Conservation (phyloP, 768 basidiomycete species). For the Amanita subjunquillea region DNA sequence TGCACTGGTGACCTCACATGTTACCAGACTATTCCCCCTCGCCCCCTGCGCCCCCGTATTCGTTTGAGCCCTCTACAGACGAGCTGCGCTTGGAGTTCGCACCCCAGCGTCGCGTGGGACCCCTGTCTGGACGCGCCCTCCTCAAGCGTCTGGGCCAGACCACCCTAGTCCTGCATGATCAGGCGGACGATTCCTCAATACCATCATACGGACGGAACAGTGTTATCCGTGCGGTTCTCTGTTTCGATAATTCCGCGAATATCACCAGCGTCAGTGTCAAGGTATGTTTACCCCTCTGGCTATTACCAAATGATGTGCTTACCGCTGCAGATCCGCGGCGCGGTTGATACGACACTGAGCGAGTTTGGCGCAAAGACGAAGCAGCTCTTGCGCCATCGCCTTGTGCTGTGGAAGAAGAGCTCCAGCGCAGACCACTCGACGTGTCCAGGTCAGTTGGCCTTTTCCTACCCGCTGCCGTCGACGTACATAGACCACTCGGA, state of each 20-base stretch:
- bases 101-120: conserved; percentile 17
- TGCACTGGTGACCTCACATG: neutral
- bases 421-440: conserved; percentile 5
- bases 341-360: conserved; percentile 26
- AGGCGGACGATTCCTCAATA: conserved; percentile 24
- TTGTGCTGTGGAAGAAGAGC: conserved; percentile 26
- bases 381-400: conserved; percentile 20
- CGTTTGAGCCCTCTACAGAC: conserved; percentile 37
- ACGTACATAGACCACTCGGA: conserved; percentile 28
- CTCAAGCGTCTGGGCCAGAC: conserved; percentile 26
- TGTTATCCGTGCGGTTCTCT: conserved; percentile 31
- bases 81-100: conserved; percentile 46
- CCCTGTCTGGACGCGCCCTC: conserved; percentile 28
- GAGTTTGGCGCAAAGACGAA: conserved; percentile 26
- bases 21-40: conserved; percentile 49
- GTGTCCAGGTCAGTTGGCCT: conserved; percentile 26
- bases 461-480: conserved; percentile 34
- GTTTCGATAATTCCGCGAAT: conserved; percentile 25
- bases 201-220: conserved; percentile 37
- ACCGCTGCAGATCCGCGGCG: conserved; percentile 24
- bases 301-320: too few species aligned
- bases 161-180: conserved; percentile 35
- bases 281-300: conserved; percentile 18
- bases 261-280: conserved; percentile 34
- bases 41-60: conserved; percentile 46